Percentiles rank a stretch among this genome's conserved stretches.
Evolutionary conservation across 2,329 filamentous ascomycete species (phyloP).

Genomic region (Alternaria longipes): DNA sequence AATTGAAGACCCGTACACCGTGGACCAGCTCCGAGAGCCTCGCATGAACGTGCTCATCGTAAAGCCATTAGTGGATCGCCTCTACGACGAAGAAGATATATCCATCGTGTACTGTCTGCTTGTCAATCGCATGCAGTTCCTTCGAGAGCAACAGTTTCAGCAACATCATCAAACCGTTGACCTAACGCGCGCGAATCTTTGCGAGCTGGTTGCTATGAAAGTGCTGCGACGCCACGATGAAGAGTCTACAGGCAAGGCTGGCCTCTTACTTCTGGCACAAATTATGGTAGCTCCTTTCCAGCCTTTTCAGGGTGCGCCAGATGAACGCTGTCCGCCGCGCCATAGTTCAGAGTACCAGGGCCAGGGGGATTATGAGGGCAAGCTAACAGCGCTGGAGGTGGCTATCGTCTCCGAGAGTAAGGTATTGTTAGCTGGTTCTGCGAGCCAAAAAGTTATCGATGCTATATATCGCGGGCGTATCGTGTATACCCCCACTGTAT

Average conservation of each 20-base stretch:
- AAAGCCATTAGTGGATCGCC: slow-evolving; percentile 81
- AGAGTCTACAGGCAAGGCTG: slow-evolving; percentile 74
- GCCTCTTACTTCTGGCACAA: slow-evolving; percentile 77
- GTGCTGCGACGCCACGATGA: slow-evolving; percentile 82
- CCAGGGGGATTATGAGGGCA: slow-evolving; percentile 62
- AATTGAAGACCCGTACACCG: slow-evolving; percentile 70
- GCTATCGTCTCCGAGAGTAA: slow-evolving; percentile 86
- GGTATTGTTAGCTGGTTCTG: slow-evolving; percentile 76
- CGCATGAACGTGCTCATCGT: slow-evolving; percentile 84
- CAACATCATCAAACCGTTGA: slow-evolving; percentile 84
- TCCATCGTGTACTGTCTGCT: slow-evolving; percentile 86
- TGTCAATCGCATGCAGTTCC: slow-evolving; percentile 81
- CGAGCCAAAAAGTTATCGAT: slow-evolving; percentile 82
- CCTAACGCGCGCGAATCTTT: slow-evolving; percentile 78
- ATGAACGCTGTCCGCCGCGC: slow-evolving; percentile 68
- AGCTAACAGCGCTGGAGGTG: slow-evolving; percentile 80
- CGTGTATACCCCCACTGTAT: slow-evolving; percentile 82
- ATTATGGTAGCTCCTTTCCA: slow-evolving; percentile 85
- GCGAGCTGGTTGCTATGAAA: slow-evolving; percentile 80
- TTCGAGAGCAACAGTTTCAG: slow-evolving; percentile 78
- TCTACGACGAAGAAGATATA: slow-evolving; percentile 81
- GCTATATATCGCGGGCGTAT: slow-evolving; percentile 84
- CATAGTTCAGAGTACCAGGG: slow-evolving; percentile 58
- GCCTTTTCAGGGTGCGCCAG: slow-evolving; percentile 83
- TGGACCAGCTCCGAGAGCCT: slow-evolving; percentile 81